Evolutionary conservation across 352 stramenopile genomes (phyloP).

Genomic region (Phytophthora uliginosa): DNA sequence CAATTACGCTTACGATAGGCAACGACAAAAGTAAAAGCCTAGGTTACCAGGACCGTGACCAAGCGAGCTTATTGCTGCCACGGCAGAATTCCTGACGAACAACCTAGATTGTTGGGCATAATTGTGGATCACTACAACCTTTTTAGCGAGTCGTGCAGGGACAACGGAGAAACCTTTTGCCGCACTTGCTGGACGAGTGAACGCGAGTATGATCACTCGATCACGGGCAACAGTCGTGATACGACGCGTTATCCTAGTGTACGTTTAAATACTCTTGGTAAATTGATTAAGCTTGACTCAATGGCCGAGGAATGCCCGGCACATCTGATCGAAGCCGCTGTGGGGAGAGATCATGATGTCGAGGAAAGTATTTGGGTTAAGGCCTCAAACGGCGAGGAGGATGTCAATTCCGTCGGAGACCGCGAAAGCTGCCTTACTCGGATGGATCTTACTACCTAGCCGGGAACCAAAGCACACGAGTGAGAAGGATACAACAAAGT

Average conservation of each 20-base stretch:
- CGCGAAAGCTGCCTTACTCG: neutral
- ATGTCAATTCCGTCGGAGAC: constrained; percentile 9
- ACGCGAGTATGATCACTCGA: neutral
- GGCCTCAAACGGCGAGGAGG: neutral
- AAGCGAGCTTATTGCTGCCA: constrained; percentile 22
- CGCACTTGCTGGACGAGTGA: neutral
- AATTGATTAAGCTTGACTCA: neutral
- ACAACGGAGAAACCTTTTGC: constrained; percentile 1
- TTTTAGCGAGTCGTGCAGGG: neutral
- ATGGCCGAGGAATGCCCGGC: neutral
- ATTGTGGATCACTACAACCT: neutral
- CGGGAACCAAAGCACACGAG: neutral
- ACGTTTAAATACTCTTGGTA: neutral
- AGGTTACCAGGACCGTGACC: constrained; percentile 24
- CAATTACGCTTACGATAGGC: neutral
- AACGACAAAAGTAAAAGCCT: constrained; percentile 20
- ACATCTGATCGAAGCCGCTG: neutral
- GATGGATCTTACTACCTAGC: neutral
- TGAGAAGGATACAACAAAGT: neutral
- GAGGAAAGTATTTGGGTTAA: neutral
- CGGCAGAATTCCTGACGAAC: constrained; percentile 35
- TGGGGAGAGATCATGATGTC: neutral
- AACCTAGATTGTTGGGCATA: constrained; percentile 33
- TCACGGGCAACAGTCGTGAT: neutral
- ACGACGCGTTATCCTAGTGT: neutral